Evolutionary conservation across 2,329 filamentous ascomycete species (phyloP).

Genomic region (Pyricularia sp.): DNA sequence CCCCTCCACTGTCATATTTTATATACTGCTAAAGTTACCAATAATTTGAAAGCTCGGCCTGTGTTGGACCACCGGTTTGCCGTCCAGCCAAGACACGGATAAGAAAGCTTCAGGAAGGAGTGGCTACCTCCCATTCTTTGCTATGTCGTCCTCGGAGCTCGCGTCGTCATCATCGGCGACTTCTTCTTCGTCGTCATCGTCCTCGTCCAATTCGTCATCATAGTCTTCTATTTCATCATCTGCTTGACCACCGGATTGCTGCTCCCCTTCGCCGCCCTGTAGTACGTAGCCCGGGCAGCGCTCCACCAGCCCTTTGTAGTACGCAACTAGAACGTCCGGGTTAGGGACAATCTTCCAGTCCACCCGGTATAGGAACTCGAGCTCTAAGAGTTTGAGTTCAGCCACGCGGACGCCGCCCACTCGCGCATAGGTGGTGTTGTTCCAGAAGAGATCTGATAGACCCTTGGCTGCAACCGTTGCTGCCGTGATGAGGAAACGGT

Average conservation of each 20-base stretch:
- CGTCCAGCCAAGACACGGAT: not conserved
- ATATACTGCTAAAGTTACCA: not conserved
- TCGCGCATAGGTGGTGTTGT: constrained; percentile 89
- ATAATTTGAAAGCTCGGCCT: not conserved
- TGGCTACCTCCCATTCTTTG: not conserved
- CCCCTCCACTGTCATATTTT: not conserved
- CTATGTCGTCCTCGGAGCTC: not conserved
- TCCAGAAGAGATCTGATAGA: constrained; percentile 95
- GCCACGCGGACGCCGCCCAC: constrained; percentile 87
- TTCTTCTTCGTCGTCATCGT: constrained; percentile 23
- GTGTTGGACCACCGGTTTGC: not conserved
- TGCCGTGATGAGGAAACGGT: constrained; percentile 92
- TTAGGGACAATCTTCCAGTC: constrained; percentile 97
- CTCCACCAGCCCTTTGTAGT: constrained; percentile 80
- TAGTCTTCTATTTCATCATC: constrained; percentile 22
- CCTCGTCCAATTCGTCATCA: constrained; percentile 20
- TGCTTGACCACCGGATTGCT: constrained; percentile 14
- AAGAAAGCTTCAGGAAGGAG: not conserved
- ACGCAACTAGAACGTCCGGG: constrained; percentile 85
- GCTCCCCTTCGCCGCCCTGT: constrained; percentile 24
- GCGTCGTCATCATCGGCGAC: constrained; percentile 6
- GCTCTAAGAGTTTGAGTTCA: constrained; percentile 81
- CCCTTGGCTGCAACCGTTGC: constrained; percentile 95
- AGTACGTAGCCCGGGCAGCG: constrained; percentile 47
- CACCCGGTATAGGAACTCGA: constrained; percentile 86